A percentile compares a stretch with the other conserved stretches of the same genome.
Evolutionary conservation across 139 green algal genomes (phyloP).

Genomic region (Gonium pectorale): DNA sequence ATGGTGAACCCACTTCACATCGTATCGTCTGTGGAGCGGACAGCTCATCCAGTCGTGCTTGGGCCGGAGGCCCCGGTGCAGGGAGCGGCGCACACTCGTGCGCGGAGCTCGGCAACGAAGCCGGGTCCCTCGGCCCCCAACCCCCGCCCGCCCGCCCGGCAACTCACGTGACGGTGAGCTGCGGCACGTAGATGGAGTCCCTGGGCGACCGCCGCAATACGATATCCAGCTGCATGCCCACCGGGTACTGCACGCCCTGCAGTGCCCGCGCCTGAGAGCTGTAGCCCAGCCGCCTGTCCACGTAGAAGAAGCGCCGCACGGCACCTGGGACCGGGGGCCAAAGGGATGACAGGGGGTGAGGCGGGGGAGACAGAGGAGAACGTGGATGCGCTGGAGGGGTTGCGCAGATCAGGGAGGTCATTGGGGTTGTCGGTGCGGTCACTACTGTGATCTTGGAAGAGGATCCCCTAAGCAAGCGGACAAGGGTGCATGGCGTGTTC

Average conservation of each 20-base stretch:
- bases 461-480: too few relatives aligned
- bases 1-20: too few relatives aligned
- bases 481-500: too few relatives aligned
- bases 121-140: too few relatives aligned
- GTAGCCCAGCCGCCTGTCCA: slow-evolving; percentile 54
- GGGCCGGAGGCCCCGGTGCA: too few relatives aligned
- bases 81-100: too few relatives aligned
- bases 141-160: not conserved
- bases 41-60: too few relatives aligned
- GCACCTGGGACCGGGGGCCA: slow-evolving; percentile 38
- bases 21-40: too few relatives aligned
- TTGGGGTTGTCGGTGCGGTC: too few relatives aligned
- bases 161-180: slow-evolving; percentile 61
- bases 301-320: slow-evolving; percentile 70
- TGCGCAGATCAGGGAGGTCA: too few relatives aligned
- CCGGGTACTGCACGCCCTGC: slow-evolving; percentile 51
- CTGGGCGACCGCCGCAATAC: slow-evolving; percentile 40
- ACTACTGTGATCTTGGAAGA: too few relatives aligned
- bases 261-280: not conserved
- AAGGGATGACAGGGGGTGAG: not conserved
- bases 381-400: not conserved
- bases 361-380: not conserved
- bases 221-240: slow-evolving; percentile 44
- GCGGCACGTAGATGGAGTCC: slow-evolving; percentile 59
- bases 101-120: too few relatives aligned